Conservation (phyloP, 306 rosid genomes). For the Calophaca sinica region DNA sequence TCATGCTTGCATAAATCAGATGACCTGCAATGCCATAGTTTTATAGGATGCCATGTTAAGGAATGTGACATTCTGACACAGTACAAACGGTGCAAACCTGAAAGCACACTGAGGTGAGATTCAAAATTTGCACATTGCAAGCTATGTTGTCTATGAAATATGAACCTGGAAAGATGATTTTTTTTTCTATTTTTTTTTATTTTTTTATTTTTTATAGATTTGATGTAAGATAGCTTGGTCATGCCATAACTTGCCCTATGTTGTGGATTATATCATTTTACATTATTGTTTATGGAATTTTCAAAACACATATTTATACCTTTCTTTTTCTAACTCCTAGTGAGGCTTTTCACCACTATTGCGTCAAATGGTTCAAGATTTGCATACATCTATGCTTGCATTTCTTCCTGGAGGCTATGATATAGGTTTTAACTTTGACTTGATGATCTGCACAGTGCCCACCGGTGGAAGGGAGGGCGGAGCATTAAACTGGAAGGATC, state of each 20-base stretch:
- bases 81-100: constrained; percentile 90
- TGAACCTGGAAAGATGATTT: constrained; percentile 1
- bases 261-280: constrained; percentile 22
- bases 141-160: constrained; percentile 15
- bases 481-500: constrained; percentile 87
- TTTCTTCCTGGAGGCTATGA: not conserved
- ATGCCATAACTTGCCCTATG: constrained; percentile 11
- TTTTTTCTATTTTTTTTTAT: not conserved
- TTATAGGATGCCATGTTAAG: constrained; percentile 75
- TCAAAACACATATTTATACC: not conserved
- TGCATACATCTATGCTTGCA: constrained; percentile 38
- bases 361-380: constrained; percentile 27
- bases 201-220: not conserved
- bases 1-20: constrained; percentile 75
- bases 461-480: constrained; percentile 84
- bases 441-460: constrained; percentile 46
- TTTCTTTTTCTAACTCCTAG: constrained; percentile 1
- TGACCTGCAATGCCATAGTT: constrained; percentile 69
- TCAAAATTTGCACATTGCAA: constrained; percentile 18
- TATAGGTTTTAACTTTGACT: constrained; percentile 31
- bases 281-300: constrained; percentile 13
- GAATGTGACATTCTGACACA: constrained; percentile 87
- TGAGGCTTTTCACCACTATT: constrained; percentile 29
- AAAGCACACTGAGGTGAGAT: constrained; percentile 70
- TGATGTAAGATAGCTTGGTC: not conserved